Conservation (phyloP, 2,329 filamentous ascomycete species). For the Pseudogymnoascus sp. region DNA sequence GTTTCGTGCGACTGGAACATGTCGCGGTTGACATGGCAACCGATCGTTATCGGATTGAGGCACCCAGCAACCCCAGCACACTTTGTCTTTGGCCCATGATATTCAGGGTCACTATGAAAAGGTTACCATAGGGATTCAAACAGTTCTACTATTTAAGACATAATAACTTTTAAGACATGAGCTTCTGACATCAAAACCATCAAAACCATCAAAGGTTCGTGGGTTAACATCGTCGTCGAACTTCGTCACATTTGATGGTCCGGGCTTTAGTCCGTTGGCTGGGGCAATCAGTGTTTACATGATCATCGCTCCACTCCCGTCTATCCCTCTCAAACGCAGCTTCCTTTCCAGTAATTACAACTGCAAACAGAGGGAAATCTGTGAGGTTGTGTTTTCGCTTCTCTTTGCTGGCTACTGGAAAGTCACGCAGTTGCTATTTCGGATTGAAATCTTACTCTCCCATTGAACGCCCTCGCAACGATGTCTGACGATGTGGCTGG, state of each 20-base stretch:
- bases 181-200: slow-evolving; percentile 1
- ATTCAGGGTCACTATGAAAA: not conserved
- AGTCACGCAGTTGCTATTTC: slow-evolving; percentile 4
- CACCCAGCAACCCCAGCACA: slow-evolving; percentile 3
- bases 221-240: not conserved
- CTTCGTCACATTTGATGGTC: not conserved
- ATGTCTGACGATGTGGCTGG: slow-evolving; percentile 63
- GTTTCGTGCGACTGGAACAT: slow-evolving; percentile 3
- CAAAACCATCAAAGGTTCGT: not conserved
- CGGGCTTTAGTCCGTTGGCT: slow-evolving; percentile 6
- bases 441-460: slow-evolving; percentile 7
- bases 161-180: not conserved
- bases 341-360: not conserved
- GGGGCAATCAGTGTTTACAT: slow-evolving; percentile 8
- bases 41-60: not conserved
- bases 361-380: slow-evolving; percentile 2
- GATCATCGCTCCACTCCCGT: slow-evolving; percentile 2
- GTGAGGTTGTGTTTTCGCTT: not conserved
- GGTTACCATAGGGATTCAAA: slow-evolving; percentile 4
- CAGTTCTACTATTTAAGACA: slow-evolving; percentile 7
- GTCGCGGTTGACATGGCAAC: slow-evolving; percentile 3
- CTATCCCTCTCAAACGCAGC: slow-evolving; percentile 9
- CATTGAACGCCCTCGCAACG: slow-evolving; percentile 12
- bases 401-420: slow-evolving; percentile 7
- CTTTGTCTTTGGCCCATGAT: not conserved